Evolutionary conservation across 1,139 yeast genomes (phyloP).

Genomic region (Lodderomyces beijingensis): DNA sequence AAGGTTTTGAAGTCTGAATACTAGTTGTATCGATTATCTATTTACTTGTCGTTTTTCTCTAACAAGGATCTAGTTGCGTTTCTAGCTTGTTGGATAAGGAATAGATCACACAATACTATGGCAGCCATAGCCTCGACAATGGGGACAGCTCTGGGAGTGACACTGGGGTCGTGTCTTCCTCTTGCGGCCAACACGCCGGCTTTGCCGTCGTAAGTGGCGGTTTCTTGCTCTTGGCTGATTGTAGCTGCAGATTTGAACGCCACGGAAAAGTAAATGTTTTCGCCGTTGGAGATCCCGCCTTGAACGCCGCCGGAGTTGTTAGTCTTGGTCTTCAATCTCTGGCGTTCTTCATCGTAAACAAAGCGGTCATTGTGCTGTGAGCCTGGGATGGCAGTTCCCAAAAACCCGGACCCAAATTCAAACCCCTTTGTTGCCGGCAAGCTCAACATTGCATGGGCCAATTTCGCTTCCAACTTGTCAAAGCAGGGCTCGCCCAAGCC

Average conservation of each 20-base stretch:
- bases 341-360: slow-evolving; percentile 48
- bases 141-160: slow-evolving; percentile 97
- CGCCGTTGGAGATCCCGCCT: slow-evolving; percentile 97
- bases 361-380: slow-evolving; percentile 92
- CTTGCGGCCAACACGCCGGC: slow-evolving; percentile 88
- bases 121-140: slow-evolving; percentile 98
- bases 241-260: slow-evolving; percentile 99
- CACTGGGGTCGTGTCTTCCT: slow-evolving; percentile 98
- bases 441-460: slow-evolving; percentile 97
- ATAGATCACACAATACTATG: slow-evolving; percentile 80
- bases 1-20: no score
- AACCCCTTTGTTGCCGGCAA: slow-evolving; percentile 98
- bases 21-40: no score
- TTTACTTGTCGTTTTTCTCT: no score
- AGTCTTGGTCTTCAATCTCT: slow-evolving; percentile 74
- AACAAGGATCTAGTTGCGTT: slow-evolving; percentile 37
- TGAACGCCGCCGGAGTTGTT: slow-evolving; percentile 97
- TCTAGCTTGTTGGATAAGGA: slow-evolving; percentile 82
- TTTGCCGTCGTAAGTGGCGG: slow-evolving; percentile 83
- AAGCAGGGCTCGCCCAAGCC: slow-evolving; percentile 98
- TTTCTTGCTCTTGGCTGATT: slow-evolving; percentile 85
- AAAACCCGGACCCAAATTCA: slow-evolving; percentile 94
- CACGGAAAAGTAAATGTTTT: slow-evolving; percentile 85
- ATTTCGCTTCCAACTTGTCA: slow-evolving; percentile 88
- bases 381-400: slow-evolving; percentile 86